Conservation (phyloP, 2,329 filamentous ascomycete genomes). For the Sphaerulina populicola region DNA sequence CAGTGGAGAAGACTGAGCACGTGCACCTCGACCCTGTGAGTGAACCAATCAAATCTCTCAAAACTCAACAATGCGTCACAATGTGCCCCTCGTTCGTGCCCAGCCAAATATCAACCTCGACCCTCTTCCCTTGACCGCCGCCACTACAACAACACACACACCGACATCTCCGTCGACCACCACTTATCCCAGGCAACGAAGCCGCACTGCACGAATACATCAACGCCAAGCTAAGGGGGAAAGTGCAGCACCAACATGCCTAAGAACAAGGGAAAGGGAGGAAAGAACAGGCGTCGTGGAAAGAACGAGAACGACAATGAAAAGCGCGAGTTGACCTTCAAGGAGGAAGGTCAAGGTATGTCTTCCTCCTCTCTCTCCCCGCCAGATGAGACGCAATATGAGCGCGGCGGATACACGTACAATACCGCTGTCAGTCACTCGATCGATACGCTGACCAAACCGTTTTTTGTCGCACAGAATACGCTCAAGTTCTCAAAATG, state of each 20-base stretch:
- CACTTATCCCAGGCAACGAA: conserved; percentile 21
- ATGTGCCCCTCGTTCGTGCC: background rate
- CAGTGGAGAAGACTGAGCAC: background rate
- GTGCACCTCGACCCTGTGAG: background rate
- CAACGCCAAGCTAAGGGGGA: conserved; percentile 15
- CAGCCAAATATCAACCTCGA: background rate
- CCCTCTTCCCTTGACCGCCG: conserved; percentile 3
- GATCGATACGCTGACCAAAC: background rate
- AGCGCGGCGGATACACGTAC: background rate
- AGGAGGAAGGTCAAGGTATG: conserved; percentile 85
- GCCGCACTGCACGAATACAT: conserved; percentile 21
- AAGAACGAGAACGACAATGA: conserved; percentile 86
- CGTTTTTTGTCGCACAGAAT: conserved; percentile 43
- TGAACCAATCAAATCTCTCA: background rate
- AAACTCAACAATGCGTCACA: background rate
- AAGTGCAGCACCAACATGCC: conserved; percentile 55
- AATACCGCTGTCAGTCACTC: background rate
- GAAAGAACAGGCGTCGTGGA: conserved; percentile 95
- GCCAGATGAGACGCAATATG: background rate
- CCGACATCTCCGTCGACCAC: conserved; percentile 1
- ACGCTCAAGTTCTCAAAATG: conserved; percentile 89
- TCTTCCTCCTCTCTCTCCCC: conserved; percentile 4
- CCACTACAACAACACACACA: conserved; percentile 5
- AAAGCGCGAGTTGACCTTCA: conserved; percentile 97
- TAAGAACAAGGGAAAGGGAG: conserved; percentile 99